Conservation (phyloP, 2,329 filamentous ascomycete genomes). For the Trichoderma atroviride region DNA sequence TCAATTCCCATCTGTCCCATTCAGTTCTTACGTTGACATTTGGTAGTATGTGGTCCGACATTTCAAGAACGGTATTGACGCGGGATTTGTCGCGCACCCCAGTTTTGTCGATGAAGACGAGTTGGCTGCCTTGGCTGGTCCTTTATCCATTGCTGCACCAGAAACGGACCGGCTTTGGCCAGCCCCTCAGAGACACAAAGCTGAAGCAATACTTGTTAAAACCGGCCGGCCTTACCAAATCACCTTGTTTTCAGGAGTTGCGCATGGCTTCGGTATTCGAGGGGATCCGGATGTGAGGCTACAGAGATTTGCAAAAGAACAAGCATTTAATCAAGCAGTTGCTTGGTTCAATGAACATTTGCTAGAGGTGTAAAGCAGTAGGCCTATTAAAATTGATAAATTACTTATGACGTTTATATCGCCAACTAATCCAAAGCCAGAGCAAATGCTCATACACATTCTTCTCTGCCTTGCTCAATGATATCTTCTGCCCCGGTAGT, state of each 20-base stretch:
- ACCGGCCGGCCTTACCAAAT: background rate
- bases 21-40: background rate
- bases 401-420: no score
- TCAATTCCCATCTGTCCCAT: background rate
- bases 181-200: background rate
- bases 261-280: background rate
- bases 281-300: background rate
- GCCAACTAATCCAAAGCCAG: background rate
- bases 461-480: conserved; percentile 30
- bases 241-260: background rate
- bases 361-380: background rate
- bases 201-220: background rate
- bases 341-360: background rate
- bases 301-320: background rate
- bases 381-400: no score
- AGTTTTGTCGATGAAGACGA: background rate
- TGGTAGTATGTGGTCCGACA: background rate
- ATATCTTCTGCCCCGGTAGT: conserved; percentile 41
- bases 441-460: background rate
- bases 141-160: background rate
- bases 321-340: background rate
- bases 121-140: background rate
- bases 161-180: background rate
- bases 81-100: background rate
- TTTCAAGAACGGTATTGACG: background rate